Evolutionary conservation across 768 basidiomycete species (phyloP).

Genomic region (Termitomyces titanicus): DNA sequence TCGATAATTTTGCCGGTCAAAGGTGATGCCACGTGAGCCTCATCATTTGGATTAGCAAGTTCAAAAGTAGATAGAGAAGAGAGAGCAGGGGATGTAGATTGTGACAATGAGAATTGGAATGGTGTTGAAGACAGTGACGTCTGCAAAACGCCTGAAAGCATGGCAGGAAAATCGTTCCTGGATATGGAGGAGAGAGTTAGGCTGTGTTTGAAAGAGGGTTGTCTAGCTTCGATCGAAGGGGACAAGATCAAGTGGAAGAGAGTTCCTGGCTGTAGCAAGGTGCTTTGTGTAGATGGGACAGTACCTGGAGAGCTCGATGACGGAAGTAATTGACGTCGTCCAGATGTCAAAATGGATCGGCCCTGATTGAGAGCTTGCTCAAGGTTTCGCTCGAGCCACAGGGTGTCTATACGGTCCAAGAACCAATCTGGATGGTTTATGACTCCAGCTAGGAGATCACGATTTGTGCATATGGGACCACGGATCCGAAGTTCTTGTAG

Average conservation of each 20-base stretch:
- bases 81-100: slow-evolving; percentile 26
- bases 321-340: not conserved
- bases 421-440: slow-evolving; percentile 29
- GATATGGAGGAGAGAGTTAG: slow-evolving; percentile 28
- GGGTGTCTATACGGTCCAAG: slow-evolving; percentile 26
- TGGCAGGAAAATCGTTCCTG: slow-evolving; percentile 33
- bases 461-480: slow-evolving; percentile 39
- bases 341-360: not conserved
- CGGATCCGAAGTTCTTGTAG: slow-evolving; percentile 79
- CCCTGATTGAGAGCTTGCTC: slow-evolving; percentile 18
- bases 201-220: slow-evolving; percentile 22
- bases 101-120: slow-evolving; percentile 27
- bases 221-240: slow-evolving; percentile 1
- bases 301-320: not conserved
- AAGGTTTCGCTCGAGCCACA: slow-evolving; percentile 34
- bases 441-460: slow-evolving; percentile 27
- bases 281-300: not conserved
- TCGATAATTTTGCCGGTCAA: slow-evolving; percentile 36
- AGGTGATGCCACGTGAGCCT: slow-evolving; percentile 26
- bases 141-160: slow-evolving; percentile 30
- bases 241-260: slow-evolving; percentile 30
- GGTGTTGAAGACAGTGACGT: slow-evolving; percentile 27
- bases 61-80: slow-evolving; percentile 24
- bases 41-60: slow-evolving; percentile 31
- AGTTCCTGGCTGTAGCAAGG: slow-evolving; percentile 31